Base-by-base conservation (phyloP, 768 basidiomycete genomes). In the Rhodosporidiobolus odoratus region DNA sequence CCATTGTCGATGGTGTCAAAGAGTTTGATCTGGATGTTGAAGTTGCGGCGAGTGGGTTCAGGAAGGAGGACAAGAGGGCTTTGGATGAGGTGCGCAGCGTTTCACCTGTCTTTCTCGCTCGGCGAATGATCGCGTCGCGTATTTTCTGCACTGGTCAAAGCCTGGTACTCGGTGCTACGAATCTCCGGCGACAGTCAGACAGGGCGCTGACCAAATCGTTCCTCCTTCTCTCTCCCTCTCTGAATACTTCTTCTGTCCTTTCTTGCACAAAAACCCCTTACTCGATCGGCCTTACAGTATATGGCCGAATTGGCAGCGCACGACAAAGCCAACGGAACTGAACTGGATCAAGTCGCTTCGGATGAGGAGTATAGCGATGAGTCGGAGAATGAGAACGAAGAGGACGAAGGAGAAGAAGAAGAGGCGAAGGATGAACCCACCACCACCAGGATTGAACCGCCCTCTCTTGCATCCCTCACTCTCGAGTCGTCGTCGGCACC, bases 11-110 rank as follows among this genome's bases (percentile, higher is more conserved):
- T 72, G 81, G 80, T 38, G 82, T 80, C 19, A 83, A 84, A n/a
- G 80, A 78, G 30, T 92, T 92, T 80, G 83, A 85, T 68, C 81
- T 97, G 57, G 96, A 99, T 81, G 87, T 96, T 27, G 84, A 91
- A 74, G 94, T 97, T 10, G 89, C 89, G 58, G 96, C 96, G 4
- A 95, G 92, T 82, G 95, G 95, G 34, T 97, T 95, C 80, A 87
- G 87, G 69, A 84, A 88, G 75, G 88, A 88, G 76, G 88, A 95
- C 77, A 86, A 90, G 84, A 86, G 87, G 77, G 81, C 85, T 50
- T 81, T 97, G 65, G 91, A 93, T 80, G 87, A 92, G 83, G 94
- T 94, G 69, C 77, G 85, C 40, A 9, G 2, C 15, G 10, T 12
- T 25, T 37, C n/a, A 8, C 48, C 9, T 50, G 48, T 10, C 21